Conservation (phyloP, 2,329 filamentous ascomycete species). For the Pseudocercospora musae region DNA sequence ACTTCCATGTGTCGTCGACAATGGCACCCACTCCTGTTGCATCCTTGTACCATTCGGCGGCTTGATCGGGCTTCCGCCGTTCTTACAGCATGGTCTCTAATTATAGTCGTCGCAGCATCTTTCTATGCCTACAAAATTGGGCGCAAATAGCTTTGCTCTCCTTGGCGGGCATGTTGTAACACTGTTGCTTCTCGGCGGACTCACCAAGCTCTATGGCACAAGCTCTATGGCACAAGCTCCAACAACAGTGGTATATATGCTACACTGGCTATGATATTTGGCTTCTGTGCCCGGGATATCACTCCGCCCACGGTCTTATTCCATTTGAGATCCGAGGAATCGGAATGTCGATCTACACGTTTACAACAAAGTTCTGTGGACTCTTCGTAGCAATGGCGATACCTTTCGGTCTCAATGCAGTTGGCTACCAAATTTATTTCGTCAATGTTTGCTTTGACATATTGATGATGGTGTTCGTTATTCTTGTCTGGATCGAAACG, state of each 20-base stretch:
- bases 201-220: slow-evolving; percentile 1
- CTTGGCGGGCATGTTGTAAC: background rate
- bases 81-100: background rate
- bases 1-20: too few relatives aligned
- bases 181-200: slow-evolving; percentile 2
- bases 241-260: slow-evolving; percentile 5
- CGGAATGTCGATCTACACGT: slow-evolving; percentile 2
- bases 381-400: slow-evolving; percentile 6
- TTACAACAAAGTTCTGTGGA: slow-evolving; percentile 3
- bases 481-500: slow-evolving; percentile 22
- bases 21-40: too few relatives aligned
- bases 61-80: too few relatives aligned
- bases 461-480: background rate
- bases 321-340: slow-evolving; percentile 3
- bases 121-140: slow-evolving; percentile 6
- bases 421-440: slow-evolving; percentile 4
- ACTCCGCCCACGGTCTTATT: slow-evolving; percentile 1
- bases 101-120: background rate
- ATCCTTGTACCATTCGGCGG: too few relatives aligned
- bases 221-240: background rate
- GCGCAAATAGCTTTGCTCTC: background rate
- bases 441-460: slow-evolving; percentile 5
- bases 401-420: background rate
- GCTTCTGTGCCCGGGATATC: background rate
- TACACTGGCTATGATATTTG: slow-evolving; percentile 4